Base-by-base conservation (phyloP, 129 eudicot species). In the sunflower (Helianthus annuus) region DNA sequence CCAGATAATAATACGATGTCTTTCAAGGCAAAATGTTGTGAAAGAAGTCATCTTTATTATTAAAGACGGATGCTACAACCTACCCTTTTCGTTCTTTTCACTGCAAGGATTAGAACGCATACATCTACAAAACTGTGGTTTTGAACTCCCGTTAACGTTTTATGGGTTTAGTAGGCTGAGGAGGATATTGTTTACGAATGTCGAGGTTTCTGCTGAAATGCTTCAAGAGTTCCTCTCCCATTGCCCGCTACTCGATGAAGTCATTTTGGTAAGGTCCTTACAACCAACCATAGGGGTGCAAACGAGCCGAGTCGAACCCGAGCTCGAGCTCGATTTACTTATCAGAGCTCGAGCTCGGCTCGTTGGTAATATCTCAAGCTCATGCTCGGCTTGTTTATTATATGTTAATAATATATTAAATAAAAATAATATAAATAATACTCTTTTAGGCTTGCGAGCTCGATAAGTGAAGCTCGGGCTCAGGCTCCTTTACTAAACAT, bases 181-280 rank as follows among this genome's bases (percentile, higher is more conserved):
- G 45, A 51, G 27, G 5, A 2, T 77, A 46, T 1, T 0, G 4
- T 39, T 69, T 3, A 1, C 2, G 7, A 32, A 56, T 0, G 82
- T 66, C 22, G 7, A 0, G 22, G 22, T 81, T 45, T 45, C 58
- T 52, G 34, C 22, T 3, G 27, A 66, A 54, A 40, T 11, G 42
- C 53, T 81, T 59, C 45, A 6, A 12, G 11, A 12, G 14, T 71
- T 81, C 2, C 66, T 81, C 19, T 51, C 76, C 54, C 58, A 40
- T 49, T 81, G 81, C 55, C 79, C 79, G 2, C 16, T 71, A 49
- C 85, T 76, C 19, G 58, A 59, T 24, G 6, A 36, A 15, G n/a
- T 81, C 27, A 5, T 4, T 7, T 36, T 76, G 74, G 66, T 71
- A 65, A 64, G 63, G 36, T 62, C 19, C 19, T 48, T 61, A 61